Evolutionary conservation across 164 flowering plant species (phyloP), one percentile per base, ranked within the genome.

Genomic region (Tetracentron sinense): DNA sequence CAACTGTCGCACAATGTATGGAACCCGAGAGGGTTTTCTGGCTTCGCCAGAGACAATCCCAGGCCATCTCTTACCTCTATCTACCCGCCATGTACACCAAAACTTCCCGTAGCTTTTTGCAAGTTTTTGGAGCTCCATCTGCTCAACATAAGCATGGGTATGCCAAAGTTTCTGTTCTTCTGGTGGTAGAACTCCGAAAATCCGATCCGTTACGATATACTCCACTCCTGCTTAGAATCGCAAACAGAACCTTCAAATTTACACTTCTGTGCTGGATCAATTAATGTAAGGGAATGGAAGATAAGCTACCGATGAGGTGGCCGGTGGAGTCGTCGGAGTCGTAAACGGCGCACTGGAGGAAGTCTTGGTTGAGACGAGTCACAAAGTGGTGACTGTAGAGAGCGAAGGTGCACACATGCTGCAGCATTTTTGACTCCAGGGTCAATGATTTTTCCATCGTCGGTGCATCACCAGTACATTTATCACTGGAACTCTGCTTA

Each of bases 151-250:
- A 50, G 86, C 90, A 66, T 90, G 98, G 38, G 98, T 87, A 61
- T 93, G 97, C 98, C 98, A 90, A 1, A 93, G 86, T 68, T 83
- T 88, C 68, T 88, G 92, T 60, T 93, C 98, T 0, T 90, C 90
- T 0, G 75, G 73, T 7, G 88, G 77, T 48, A 93, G 60, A 23
- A 70, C 59, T 29, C 87, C 90, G 54, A 85, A 88, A 3, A 90
- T 73, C 54, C 63, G 62, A 54, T 83, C 89, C 3, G 98, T 84
- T 6, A 90, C 78, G 0, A 93, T 84, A 49, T 88, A 93, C 74
- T 90, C 96, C 73, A 93, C 85, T 1, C 96, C 95, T 88, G 67
- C n/a, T n/a, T n/a, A n/a, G n/a, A n/a, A n/a, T n/a, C n/a, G n/a
- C n/a, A n/a, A n/a, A n/a, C n/a, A n/a, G n/a, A n/a, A n/a, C n/a